Percentiles rank a stretch among this genome's conserved stretches.
These are phyloP conservation scores for Pseudogymnoascus sp. DNA, from an alignment of 2,329 filamentous ascomycete genomes.

Conservation along the genomic window DNA sequence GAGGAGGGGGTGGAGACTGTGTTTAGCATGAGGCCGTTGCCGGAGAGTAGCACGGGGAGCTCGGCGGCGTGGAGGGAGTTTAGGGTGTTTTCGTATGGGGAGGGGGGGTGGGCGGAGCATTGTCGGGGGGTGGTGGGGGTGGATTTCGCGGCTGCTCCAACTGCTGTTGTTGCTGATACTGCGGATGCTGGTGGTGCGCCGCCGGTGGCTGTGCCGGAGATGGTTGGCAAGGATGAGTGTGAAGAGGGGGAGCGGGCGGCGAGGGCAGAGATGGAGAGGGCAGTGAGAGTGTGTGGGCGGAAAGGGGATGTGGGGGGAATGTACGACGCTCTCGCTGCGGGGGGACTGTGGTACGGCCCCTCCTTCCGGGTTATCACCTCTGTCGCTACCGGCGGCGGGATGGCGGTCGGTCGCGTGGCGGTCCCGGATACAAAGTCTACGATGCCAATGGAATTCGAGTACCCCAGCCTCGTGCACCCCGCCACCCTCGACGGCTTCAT, in stretches of 20 bases:
- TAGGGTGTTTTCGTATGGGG: slow-evolving; percentile 45
- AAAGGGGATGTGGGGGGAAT: slow-evolving; percentile 22
- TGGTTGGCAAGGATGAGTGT: not conserved
- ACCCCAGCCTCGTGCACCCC: slow-evolving; percentile 37
- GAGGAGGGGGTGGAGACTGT: slow-evolving; percentile 37
- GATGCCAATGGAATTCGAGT: slow-evolving; percentile 40
- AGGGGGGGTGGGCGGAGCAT: slow-evolving; percentile 48
- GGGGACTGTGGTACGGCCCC: slow-evolving; percentile 42
- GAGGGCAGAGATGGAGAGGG: slow-evolving; percentile 23
- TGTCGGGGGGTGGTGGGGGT: slow-evolving; percentile 43
- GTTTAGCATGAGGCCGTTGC: slow-evolving; percentile 35
- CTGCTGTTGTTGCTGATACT: slow-evolving; percentile 32
- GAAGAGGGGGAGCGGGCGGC: slow-evolving; percentile 16
- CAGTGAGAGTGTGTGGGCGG: not conserved
- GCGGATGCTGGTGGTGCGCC: not conserved
- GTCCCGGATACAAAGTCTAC: slow-evolving; percentile 35
- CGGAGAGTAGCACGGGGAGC: slow-evolving; percentile 33
- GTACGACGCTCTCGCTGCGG: slow-evolving; percentile 38
- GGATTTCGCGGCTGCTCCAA: slow-evolving; percentile 26
- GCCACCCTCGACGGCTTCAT: slow-evolving; percentile 38
- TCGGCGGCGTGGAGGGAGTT: slow-evolving; percentile 48
- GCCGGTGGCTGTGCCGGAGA: not conserved
- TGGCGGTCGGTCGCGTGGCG: slow-evolving; percentile 29
- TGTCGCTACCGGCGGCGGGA: slow-evolving; percentile 32
- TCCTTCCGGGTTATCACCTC: slow-evolving; percentile 43